Evolutionary conservation across 208 protist species (phyloP).

Genomic region (Acanthamoeba culbertsoni): DNA sequence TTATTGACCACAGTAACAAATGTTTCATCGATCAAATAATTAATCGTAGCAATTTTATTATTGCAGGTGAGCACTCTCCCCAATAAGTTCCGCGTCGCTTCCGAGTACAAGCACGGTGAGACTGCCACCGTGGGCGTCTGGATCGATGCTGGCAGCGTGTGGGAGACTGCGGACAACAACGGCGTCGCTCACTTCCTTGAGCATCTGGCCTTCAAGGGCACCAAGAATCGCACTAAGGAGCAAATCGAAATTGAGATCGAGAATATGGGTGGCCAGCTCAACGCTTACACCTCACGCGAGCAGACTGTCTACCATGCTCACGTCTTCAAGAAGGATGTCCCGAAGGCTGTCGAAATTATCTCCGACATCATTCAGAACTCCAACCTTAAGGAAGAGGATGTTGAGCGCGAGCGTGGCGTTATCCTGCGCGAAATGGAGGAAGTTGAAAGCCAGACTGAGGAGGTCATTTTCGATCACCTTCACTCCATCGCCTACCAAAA

Average conservation of each 20-base stretch:
- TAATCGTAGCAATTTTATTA: constrained; percentile 81
- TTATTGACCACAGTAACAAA: not conserved
- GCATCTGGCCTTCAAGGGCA: constrained; percentile 98
- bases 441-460: constrained; percentile 92
- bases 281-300: constrained; percentile 98
- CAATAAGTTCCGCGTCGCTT: constrained; percentile 97
- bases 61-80: constrained; percentile 91
- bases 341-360: constrained; percentile 94
- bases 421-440: constrained; percentile 96
- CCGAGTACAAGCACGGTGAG: constrained; percentile 91
- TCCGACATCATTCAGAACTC: constrained; percentile 96
- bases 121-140: constrained; percentile 96
- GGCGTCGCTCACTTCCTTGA: constrained; percentile 98
- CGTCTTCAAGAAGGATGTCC: constrained; percentile 92
- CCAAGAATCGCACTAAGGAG: constrained; percentile 88
- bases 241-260: constrained; percentile 95
- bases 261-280: constrained; percentile 96
- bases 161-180: constrained; percentile 96
- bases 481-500: constrained; percentile 94
- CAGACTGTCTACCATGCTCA: constrained; percentile 96
- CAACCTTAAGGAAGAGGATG: constrained; percentile 84
- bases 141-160: constrained; percentile 96
- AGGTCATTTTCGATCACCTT: constrained; percentile 97
- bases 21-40: not conserved
- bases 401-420: constrained; percentile 93